phyloP scores from a whole-genome alignment of 2,329 filamentous ascomycete genomes.

The Paecilomyces fulvus region DNA sequence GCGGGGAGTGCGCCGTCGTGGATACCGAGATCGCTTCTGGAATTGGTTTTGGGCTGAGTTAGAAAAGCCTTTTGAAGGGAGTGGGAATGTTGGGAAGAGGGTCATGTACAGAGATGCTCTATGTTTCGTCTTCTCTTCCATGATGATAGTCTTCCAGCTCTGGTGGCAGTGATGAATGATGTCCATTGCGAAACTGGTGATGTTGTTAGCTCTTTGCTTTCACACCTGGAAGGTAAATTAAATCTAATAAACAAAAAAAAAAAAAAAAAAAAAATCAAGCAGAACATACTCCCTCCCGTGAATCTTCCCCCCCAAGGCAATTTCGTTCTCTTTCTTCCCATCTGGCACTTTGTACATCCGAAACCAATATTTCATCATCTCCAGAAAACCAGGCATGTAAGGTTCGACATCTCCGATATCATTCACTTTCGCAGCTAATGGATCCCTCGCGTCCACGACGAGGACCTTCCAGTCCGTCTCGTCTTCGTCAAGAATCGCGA shows the following conservation, averaged over 20 bases:
- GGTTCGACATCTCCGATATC: slow-evolving; percentile 89
- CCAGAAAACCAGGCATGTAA: slow-evolving; percentile 77
- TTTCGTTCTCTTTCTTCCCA: slow-evolving; percentile 78
- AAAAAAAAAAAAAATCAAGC: background rate
- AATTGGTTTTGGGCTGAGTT: background rate
- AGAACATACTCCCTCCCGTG: slow-evolving; percentile 3
- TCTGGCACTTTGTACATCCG: slow-evolving; percentile 92
- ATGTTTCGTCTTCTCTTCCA: background rate
- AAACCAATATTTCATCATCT: slow-evolving; percentile 95
- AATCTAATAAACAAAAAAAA: background rate
- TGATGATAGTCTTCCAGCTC: slow-evolving; percentile 4
- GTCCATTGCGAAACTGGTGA: slow-evolving; percentile 2
- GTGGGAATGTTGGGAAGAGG: background rate
- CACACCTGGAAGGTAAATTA: background rate
- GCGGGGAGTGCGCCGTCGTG: background rate
- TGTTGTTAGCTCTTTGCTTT: background rate
- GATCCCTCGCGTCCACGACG: slow-evolving; percentile 62
- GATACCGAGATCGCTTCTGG: slow-evolving; percentile 2
- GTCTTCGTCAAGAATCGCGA: slow-evolving; percentile 88
- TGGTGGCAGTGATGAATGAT: slow-evolving; percentile 3
- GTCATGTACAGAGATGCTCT: background rate
- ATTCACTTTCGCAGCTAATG: slow-evolving; percentile 78
- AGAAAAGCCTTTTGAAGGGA: background rate
- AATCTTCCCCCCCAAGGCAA: slow-evolving; percentile 56
- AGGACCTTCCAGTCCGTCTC: slow-evolving; percentile 98